Evolutionary conservation across 768 basidiomycete species (phyloP), one percentile per base, ranked within the genome.

Genomic region (Boletus subcaerulescens): DNA sequence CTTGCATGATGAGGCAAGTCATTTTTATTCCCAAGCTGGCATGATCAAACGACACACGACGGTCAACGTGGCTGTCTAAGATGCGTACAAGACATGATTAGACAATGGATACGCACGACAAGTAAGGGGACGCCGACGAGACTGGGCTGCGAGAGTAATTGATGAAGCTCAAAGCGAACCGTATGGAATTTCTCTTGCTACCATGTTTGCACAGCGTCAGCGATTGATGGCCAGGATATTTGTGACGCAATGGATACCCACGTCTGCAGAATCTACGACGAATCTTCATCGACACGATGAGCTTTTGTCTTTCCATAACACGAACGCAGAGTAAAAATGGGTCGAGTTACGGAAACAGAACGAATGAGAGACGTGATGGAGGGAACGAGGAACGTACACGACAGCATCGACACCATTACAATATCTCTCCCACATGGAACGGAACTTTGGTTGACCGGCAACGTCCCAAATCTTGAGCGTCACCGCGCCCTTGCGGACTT

Each of bases 401-500:
- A 97, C 86, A 24, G 94, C 94, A 66, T 96, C 92, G 1, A 92
- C 92, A 10, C 93, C 94, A 58, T 87, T 83, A 71, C 93, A 94
- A 71, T 96, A 97, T 42, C 94, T 79, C 71, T 94, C 92, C 91
- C 92, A 97, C 87, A 95, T 93, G 35, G 90, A 91, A 42, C 94
- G 84, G 68, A 95, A 97, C 68, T 91, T 92, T 7, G 93, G 89
- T 74, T 96, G 93, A 31, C 93, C 93, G 58, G 93, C 93, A 38
- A 97, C 90, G 70, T 97, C 94, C 94, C 94, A 97, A 45, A 97
- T 85, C 70, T 93, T 96, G 65, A 97, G 76, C 1, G 90, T 92
- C 1, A 96, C 85, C 56, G 93, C 95, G 13, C 92, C 93, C 64
- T 91, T 93, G 58, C 87, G 78, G 13, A 96, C 86, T 69, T 91